Percentiles rank a stretch among this genome's conserved stretches.
These are phyloP conservation scores for Coleophoma crateriformis DNA, from an alignment of 2,329 filamentous ascomycete genomes.

Conservation along the genomic window DNA sequence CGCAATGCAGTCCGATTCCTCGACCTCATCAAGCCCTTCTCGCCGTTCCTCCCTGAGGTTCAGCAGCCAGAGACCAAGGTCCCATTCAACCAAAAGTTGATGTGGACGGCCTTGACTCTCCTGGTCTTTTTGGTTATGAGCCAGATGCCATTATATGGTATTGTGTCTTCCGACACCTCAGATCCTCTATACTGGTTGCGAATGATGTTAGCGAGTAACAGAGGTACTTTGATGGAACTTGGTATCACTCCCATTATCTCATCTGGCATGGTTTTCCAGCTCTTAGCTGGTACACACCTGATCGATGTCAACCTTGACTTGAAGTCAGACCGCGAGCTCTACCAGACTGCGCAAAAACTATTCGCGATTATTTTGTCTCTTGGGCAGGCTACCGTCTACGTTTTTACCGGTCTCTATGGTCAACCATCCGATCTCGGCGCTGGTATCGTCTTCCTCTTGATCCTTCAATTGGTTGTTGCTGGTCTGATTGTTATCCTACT, in stretches of 20 bases:
- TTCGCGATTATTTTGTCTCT: constrained; percentile 97
- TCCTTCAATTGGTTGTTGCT: constrained; percentile 95
- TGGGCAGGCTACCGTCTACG: constrained; percentile 95
- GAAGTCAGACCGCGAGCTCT: constrained; percentile 98
- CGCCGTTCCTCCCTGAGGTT: constrained; percentile 99
- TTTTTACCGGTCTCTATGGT: constrained; percentile 96
- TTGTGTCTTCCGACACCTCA: constrained; percentile 96
- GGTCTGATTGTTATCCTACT: constrained; percentile 98
- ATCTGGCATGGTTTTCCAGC: constrained; percentile 99
- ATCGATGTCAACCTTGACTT: constrained; percentile 99
- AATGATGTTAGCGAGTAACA: constrained; percentile 99
- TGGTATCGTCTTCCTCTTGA: constrained; percentile 95
- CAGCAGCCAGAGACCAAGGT: constrained; percentile 97
- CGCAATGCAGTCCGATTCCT: constrained; percentile 80
- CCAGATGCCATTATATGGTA: constrained; percentile 98
- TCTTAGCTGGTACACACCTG: constrained; percentile 97
- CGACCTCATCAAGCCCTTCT: constrained; percentile 99
- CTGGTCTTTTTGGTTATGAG: constrained; percentile 99
- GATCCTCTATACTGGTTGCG: constrained; percentile 99
- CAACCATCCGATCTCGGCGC: constrained; percentile 94
- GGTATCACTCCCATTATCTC: constrained; percentile 99
- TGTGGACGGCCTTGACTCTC: constrained; percentile 91
- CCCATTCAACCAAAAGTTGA: constrained; percentile 97
- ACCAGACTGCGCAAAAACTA: constrained; percentile 99
- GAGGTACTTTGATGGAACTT: constrained; percentile 92